Base-by-base conservation (phyloP, 768 basidiomycete species). In the Tulasnella sp. region DNA sequence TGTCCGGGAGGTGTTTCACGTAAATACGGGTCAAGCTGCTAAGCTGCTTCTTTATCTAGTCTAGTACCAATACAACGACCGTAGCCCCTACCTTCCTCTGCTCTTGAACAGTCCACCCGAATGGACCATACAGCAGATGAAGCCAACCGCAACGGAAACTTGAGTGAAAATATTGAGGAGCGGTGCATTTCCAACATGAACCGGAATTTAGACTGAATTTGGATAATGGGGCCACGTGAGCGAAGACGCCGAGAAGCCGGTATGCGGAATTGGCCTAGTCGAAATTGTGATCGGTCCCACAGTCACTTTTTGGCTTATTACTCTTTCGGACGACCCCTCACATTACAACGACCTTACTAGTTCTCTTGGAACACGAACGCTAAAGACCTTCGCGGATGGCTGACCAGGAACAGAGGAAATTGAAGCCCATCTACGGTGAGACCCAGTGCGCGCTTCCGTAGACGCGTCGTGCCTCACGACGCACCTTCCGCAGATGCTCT, bases 401-500 rank as follows among this genome's bases (percentile, higher is more conserved):
- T 41, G 59, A 72, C 32, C 71, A 72, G 26, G 71, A 72, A 63
- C n/a, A 59, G 36, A 36, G 71, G 34, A 72, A 72, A 26, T 36
- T 72, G n/a, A 72, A 72, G 44, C 71, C 71, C 52, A 65, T 72
- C 59, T 72, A 72, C 71, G 71, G 71, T 64, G 62, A 35, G 36
- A 1, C 16, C 16, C 29, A 26, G 11, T 35, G 22, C 47, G 2
- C 26, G 17, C 59, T 62, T 8, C 2, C 69, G 5, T 29, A n/a
- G 19, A 47, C 67, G 39, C 67, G 39, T 41, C 39, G 40, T 41
- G 32, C 42, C 39, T 69, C 1, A 41, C 32, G 35, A 36, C n/a
- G 40, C 69, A 39, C 67, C 29, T 67, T n/a, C 52, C 12, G 35
- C 35, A 94, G 92, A 94, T 84, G 89, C 92, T 62, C 83, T 94